A percentile compares a stretch with the other conserved stretches of the same genome.
Evolutionary conservation across 805 yeast genomes (phyloP).

Genomic region (Wickerhamomyces canadensis): DNA sequence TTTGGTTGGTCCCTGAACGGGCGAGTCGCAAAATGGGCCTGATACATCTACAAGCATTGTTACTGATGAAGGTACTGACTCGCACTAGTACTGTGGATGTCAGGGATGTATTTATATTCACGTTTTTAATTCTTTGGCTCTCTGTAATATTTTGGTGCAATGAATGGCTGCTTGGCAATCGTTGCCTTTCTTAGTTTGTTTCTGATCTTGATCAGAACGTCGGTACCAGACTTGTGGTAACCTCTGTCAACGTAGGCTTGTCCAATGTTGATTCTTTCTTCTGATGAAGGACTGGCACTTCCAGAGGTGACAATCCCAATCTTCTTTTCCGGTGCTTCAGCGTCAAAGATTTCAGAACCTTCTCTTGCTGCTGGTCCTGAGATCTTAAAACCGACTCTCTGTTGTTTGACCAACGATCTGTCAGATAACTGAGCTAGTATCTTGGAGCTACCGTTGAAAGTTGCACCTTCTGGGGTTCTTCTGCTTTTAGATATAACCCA

Average conservation of each 20-base stretch:
- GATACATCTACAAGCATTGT: no score
- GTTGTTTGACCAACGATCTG: constrained; percentile 47
- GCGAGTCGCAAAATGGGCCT: no score
- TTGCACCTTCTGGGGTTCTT: constrained; percentile 39
- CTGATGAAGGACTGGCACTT: constrained; percentile 60
- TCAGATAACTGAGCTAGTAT: constrained; percentile 68
- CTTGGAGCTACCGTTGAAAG: constrained; percentile 72
- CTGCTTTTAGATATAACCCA: constrained; percentile 88
- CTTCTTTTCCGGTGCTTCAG: constrained; percentile 49
- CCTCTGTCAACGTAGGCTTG: constrained; percentile 82
- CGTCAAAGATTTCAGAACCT: constrained; percentile 55
- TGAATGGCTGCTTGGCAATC: constrained; percentile 83
- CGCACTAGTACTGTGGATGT: no score
- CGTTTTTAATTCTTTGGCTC: constrained; percentile 6
- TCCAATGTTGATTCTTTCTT: constrained; percentile 72
- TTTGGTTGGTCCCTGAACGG: no score
- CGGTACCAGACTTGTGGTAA: constrained; percentile 67
- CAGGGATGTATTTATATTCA: no score
- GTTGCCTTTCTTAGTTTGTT: constrained; percentile 74
- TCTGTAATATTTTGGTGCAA: constrained; percentile 66
- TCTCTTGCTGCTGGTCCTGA: constrained; percentile 93
- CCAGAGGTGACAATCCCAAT: constrained; percentile 54
- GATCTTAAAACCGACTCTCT: constrained; percentile 67
- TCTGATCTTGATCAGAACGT: constrained; percentile 70
- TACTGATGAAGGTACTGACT: no score